A percentile compares a stretch with the other conserved stretches of the same genome.
Conservation (phyloP, 306 rosid species). For the Alnus glutinosa region DNA sequence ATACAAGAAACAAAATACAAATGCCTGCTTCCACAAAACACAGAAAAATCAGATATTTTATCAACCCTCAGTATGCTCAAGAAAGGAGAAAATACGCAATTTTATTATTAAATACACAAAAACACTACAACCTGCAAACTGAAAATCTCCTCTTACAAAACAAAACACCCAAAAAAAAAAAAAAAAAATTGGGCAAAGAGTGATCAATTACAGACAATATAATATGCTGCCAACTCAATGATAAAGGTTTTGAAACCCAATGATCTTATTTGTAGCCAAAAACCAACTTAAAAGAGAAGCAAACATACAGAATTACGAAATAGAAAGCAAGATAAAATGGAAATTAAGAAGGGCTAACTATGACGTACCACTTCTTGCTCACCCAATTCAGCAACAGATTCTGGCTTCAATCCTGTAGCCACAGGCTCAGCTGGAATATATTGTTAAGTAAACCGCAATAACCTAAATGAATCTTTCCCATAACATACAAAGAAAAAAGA, state of each 20-base stretch:
- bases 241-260: neutral
- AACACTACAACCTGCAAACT: neutral
- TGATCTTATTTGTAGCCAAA: neutral
- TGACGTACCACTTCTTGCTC: conserved; percentile 42
- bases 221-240: neutral
- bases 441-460: conserved; percentile 21
- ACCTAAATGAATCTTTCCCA: neutral
- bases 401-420: conserved; percentile 31
- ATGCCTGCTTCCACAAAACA: neutral
- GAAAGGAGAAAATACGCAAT: neutral
- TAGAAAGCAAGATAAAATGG: neutral
- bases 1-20: neutral
- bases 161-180: no score
- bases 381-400: conserved; percentile 26
- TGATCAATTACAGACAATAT: neutral
- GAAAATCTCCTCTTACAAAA: neutral
- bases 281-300: conserved; percentile 15
- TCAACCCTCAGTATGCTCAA: neutral
- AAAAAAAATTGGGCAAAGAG: neutral
- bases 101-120: neutral
- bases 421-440: conserved; percentile 39
- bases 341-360: neutral
- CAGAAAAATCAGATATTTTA: neutral
- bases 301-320: conserved; percentile 8
- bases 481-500: no score